A percentile compares a stretch with the other conserved stretches of the same genome.
These are phyloP conservation scores for Closterium sp. DNA, from an alignment of 139 green algal species.

Conservation along the genomic window DNA sequence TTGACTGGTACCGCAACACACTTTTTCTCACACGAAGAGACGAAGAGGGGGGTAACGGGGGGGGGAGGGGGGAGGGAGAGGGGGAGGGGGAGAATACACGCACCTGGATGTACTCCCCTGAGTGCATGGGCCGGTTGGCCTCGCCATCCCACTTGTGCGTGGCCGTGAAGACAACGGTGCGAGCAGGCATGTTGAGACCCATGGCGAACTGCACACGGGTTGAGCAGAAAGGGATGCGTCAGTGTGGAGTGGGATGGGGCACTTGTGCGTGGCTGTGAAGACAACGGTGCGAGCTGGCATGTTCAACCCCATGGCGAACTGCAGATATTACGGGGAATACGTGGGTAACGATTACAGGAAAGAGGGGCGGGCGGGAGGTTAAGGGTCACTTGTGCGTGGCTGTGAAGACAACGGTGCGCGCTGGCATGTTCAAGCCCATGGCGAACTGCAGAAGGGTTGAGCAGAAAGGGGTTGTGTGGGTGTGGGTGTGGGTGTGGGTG, in stretches of 20 bases:
- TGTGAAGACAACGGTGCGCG: too few species aligned
- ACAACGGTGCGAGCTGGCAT: slow-evolving; percentile 94
- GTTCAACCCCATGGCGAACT: slow-evolving; percentile 98
- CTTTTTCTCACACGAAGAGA: too few species aligned
- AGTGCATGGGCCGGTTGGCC: slow-evolving; percentile 64
- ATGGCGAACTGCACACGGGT: slow-evolving; percentile 84
- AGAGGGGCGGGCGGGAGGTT: too few species aligned
- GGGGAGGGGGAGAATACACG: background rate
- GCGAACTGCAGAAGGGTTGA: slow-evolving; percentile 80
- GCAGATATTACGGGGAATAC: slow-evolving; percentile 46
- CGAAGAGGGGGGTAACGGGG: slow-evolving; percentile 82
- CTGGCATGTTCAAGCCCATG: slow-evolving; percentile 99
- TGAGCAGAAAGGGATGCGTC: too few species aligned
- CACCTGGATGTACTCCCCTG: slow-evolving; percentile 79
- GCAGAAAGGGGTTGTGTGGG: too few species aligned
- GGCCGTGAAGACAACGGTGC: slow-evolving; percentile 82
- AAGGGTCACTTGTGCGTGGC: too few species aligned
- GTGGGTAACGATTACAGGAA: too few species aligned
- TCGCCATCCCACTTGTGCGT: slow-evolving; percentile 90
- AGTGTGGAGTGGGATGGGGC: too few species aligned
- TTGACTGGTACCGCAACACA: too few species aligned
- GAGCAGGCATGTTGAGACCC: slow-evolving; percentile 98
- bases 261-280: slow-evolving; percentile 91
- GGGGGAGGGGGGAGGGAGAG: slow-evolving; percentile 19
- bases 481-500: too few species aligned